These are phyloP conservation scores for Papiliotrema terrestris DNA, from an alignment of 1,284 basidiomycete genomes.

Conservation along the genomic window DNA sequence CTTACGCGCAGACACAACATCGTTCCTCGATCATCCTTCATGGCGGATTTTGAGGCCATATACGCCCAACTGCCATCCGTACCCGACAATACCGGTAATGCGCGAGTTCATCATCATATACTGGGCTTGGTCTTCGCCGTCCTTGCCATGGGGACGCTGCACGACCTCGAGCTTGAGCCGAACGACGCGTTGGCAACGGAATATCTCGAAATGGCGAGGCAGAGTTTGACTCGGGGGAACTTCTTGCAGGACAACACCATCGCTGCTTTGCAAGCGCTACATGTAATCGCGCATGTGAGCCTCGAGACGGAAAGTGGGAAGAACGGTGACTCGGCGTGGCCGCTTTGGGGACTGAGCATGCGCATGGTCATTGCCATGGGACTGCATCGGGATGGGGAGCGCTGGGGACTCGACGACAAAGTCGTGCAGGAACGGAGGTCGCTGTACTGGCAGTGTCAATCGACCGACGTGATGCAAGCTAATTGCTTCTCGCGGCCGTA, in stretches of 20 bases:
- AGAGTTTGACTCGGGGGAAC: slow-evolving; percentile 31
- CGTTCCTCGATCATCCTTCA: slow-evolving; percentile 14
- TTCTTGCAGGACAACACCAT: slow-evolving; percentile 34
- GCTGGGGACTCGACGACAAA: slow-evolving; percentile 36
- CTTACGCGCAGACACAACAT: slow-evolving; percentile 18
- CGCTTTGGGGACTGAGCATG: slow-evolving; percentile 39
- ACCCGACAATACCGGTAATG: no score
- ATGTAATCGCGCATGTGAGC: slow-evolving; percentile 19
- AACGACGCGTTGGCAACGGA: slow-evolving; percentile 30
- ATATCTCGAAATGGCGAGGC: slow-evolving; percentile 22
- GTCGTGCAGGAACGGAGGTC: slow-evolving; percentile 15
- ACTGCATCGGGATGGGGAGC: slow-evolving; percentile 39
- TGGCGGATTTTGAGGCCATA: slow-evolving; percentile 14
- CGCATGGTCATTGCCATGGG: slow-evolving; percentile 42
- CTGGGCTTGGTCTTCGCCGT: slow-evolving; percentile 34
- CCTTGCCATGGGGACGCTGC: slow-evolving; percentile 36
- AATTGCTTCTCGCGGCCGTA: slow-evolving; percentile 33
- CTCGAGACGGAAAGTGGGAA: slow-evolving; percentile 28
- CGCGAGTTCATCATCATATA: slow-evolving; percentile 28
- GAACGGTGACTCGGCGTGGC: slow-evolving; percentile 39
- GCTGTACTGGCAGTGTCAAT: slow-evolving; percentile 29
- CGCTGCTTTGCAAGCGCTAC: slow-evolving; percentile 31
- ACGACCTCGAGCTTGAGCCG: slow-evolving; percentile 32
- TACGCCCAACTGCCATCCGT: slow-evolving; percentile 2
- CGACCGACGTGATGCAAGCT: slow-evolving; percentile 27